Conservation (phyloP, 192 early-diverging fungal species). For the Pecoramyces ruminantium region DNA sequence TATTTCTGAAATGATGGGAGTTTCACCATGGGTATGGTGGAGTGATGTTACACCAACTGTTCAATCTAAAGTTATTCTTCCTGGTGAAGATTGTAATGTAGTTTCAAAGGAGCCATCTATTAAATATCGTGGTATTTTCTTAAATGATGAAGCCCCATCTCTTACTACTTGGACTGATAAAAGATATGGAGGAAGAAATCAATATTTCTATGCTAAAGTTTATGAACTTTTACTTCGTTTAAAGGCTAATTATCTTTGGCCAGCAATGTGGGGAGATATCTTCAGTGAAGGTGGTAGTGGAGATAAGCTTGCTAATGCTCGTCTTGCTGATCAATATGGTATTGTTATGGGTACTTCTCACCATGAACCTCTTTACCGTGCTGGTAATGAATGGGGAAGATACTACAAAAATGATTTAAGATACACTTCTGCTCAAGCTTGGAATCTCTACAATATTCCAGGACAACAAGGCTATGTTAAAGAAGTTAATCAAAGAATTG, state of each 20-base stretch:
- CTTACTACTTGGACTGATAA: conserved; percentile 1
- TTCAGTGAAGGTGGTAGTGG: neutral
- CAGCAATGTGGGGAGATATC: conserved; percentile 2
- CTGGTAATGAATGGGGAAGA: conserved; percentile 3
- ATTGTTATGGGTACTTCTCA: conserved; percentile 10
- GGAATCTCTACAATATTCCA: neutral
- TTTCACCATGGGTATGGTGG: neutral
- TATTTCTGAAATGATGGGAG: neutral
- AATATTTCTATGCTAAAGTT: conserved; percentile 1
- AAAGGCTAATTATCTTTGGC: conserved; percentile 9
- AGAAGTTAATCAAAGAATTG: neutral
- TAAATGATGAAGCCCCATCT: conserved; percentile 9
- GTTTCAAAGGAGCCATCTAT: conserved; percentile 1
- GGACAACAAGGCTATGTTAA: neutral
- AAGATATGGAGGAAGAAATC: conserved; percentile 1
- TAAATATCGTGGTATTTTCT: conserved; percentile 12
- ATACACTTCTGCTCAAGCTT: neutral
- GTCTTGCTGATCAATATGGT: conserved; percentile 3
- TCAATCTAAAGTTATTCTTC: neutral
- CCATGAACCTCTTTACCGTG: conserved; percentile 5
- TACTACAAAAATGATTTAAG: neutral
- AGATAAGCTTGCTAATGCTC: neutral
- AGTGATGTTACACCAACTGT: neutral
- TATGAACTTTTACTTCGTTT: conserved; percentile 10
- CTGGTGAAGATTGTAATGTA: neutral